Evolutionary conservation across 176 grass and related monocot species (phyloP).

Genomic region (Puccinellia tenuiflora): DNA sequence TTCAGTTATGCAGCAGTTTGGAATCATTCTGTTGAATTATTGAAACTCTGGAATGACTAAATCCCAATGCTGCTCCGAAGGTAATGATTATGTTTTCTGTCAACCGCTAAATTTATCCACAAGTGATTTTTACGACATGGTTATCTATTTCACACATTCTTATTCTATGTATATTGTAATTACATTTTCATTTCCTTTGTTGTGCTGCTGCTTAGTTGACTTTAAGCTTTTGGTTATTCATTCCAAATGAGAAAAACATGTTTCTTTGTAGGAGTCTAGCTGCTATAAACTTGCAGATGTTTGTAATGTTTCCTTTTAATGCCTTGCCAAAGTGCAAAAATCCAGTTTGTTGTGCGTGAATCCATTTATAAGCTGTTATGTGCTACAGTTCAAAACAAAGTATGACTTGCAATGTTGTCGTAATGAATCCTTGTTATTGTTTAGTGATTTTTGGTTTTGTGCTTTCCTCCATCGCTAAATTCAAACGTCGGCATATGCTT

Average conservation of each 20-base stretch:
- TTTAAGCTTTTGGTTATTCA: not conserved
- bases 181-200: not conserved
- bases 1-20: not conserved
- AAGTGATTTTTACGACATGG: constrained; percentile 1
- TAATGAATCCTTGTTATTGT: not conserved
- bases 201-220: not conserved
- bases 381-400: not conserved
- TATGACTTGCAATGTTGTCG: not conserved
- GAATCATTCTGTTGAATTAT: not conserved
- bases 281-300: not conserved
- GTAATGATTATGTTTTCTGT: constrained; percentile 11
- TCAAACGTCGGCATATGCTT: not conserved
- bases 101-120: not conserved
- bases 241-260: not conserved
- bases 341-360: not conserved
- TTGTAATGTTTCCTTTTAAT: too few species aligned
- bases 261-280: not conserved
- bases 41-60: constrained; percentile 9
- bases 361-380: not conserved
- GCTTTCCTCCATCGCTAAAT: not conserved
- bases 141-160: not conserved
- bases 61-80: not conserved
- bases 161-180: not conserved
- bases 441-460: not conserved
- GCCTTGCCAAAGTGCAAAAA: not conserved